Evolutionary conservation across 129 eudicot species (phyloP).

Genomic region (Oenanthe sinensis): DNA sequence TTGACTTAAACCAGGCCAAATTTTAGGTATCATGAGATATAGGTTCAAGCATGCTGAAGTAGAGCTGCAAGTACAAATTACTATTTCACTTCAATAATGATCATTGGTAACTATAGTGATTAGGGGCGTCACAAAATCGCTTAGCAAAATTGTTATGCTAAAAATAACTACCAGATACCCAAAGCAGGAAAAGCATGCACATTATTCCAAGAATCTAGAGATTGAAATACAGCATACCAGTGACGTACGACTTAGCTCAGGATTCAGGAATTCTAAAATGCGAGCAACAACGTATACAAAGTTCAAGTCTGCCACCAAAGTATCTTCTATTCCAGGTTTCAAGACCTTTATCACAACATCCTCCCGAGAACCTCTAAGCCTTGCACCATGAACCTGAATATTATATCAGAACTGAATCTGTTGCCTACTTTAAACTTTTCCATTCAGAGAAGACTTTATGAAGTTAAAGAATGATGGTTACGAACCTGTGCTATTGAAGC

Average conservation of each 20-base stretch:
- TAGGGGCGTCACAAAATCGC: background rate
- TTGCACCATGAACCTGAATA: slow-evolving; percentile 93
- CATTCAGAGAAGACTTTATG: background rate
- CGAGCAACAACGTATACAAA: slow-evolving; percentile 94
- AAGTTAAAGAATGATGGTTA: slow-evolving; percentile 3
- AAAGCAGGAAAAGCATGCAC: background rate
- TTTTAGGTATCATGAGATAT: background rate
- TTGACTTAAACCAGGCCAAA: background rate
- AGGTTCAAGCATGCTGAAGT: background rate
- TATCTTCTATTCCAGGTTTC: slow-evolving; percentile 94
- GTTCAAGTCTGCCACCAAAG: slow-evolving; percentile 90
- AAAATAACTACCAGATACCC: background rate
- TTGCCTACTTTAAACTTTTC: background rate
- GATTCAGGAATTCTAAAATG: slow-evolving; percentile 85
- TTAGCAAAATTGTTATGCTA: background rate
- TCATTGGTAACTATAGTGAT: background rate
- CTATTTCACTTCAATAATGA: background rate
- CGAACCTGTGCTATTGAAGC: slow-evolving; percentile 97
- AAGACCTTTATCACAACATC: slow-evolving; percentile 92
- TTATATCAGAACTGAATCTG: slow-evolving; percentile 7
- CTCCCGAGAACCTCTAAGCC: slow-evolving; percentile 76
- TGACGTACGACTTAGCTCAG: slow-evolving; percentile 83
- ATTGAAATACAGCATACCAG: slow-evolving; percentile 40
- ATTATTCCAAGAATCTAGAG: slow-evolving; percentile 1
- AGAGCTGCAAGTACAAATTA: background rate